Conservation (phyloP, 2,329 filamentous ascomycete genomes). For the Botrytis hyacinthi region DNA sequence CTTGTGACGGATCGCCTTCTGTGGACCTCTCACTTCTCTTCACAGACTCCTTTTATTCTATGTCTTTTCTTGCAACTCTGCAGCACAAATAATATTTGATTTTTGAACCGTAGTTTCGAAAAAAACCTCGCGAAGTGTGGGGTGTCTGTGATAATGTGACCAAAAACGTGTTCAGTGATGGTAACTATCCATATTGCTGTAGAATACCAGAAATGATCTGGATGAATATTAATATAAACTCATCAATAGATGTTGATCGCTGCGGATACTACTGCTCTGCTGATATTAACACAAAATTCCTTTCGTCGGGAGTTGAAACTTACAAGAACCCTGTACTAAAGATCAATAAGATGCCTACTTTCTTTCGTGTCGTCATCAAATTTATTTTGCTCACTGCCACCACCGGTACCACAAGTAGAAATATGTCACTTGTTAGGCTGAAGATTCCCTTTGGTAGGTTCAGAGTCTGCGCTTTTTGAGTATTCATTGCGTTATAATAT, state of each 20-base stretch:
- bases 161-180: background rate
- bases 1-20: background rate
- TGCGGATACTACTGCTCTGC: too few species aligned
- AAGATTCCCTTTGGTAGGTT: background rate
- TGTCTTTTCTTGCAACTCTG: too few species aligned
- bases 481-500: too few species aligned
- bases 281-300: too few species aligned
- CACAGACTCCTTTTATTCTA: background rate
- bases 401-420: background rate
- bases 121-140: background rate
- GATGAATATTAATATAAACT: rapidly evolving
- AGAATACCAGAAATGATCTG: background rate
- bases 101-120: background rate
- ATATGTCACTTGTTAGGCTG: background rate
- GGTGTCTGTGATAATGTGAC: background rate
- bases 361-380: background rate
- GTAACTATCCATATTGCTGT: background rate
- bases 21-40: background rate
- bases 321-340: background rate
- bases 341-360: background rate
- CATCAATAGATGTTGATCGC: background rate
- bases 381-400: background rate
- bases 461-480: background rate
- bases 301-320: too few species aligned
- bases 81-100: background rate